These are phyloP conservation scores for Handroanthus guayacan DNA, from an alignment of 257 asterid species.

Conservation along the genomic window DNA sequence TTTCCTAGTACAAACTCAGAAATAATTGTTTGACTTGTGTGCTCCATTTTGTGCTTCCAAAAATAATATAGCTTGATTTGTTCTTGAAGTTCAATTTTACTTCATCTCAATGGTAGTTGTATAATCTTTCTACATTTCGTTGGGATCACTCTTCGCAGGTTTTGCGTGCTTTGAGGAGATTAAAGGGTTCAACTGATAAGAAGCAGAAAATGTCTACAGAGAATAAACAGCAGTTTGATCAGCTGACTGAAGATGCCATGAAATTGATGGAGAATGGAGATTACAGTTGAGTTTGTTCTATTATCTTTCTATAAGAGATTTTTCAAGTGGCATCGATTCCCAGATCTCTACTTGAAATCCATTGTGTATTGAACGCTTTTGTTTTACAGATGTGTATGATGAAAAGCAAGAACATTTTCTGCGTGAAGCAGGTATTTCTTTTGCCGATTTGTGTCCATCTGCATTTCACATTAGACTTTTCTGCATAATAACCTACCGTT, in stretches of 20 bases:
- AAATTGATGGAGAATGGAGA: slow-evolving; percentile 92
- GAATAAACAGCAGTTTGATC: slow-evolving; percentile 80
- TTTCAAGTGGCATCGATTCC: slow-evolving; percentile 3
- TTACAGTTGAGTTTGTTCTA: slow-evolving; percentile 64
- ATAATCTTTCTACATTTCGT: slow-evolving; percentile 22
- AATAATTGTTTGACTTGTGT: not conserved
- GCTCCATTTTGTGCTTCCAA: slow-evolving; percentile 9
- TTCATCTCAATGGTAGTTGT: not conserved
- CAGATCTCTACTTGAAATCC: slow-evolving; percentile 16
- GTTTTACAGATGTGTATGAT: slow-evolving; percentile 82
- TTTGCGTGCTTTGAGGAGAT: slow-evolving; percentile 87
- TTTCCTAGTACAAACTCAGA: not conserved
- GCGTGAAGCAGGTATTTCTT: slow-evolving; percentile 88
- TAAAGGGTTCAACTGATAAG: slow-evolving; percentile 86
- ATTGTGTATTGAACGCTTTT: slow-evolving; percentile 25
- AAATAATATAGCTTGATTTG: slow-evolving; percentile 9
- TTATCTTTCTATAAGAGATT: slow-evolving; percentile 10
- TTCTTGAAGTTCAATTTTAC: slow-evolving; percentile 23
- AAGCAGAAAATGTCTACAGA: slow-evolving; percentile 89
- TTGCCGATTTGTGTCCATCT: slow-evolving; percentile 26
- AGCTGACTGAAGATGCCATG: slow-evolving; percentile 97
- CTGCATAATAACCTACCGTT: no score
- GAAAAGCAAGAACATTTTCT: slow-evolving; percentile 86
- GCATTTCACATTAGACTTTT: not conserved
- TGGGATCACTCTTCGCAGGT: slow-evolving; percentile 57